phyloP scores from a whole-genome alignment of 306 rosid genomes.

The Casuarina equisetifolia region DNA sequence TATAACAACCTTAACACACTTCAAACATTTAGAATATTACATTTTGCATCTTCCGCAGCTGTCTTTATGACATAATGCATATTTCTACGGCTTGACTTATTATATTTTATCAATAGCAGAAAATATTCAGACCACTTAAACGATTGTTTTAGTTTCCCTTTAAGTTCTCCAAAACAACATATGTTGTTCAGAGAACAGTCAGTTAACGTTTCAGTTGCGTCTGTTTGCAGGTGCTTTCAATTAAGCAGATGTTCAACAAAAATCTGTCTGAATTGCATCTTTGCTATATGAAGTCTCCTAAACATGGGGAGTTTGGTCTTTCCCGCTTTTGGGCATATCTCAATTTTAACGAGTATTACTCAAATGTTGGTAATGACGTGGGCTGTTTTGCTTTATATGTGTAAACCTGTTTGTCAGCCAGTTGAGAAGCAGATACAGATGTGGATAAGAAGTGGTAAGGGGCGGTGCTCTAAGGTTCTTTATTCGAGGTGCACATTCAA shows the following conservation, averaged over 20 bases:
- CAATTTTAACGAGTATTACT: conserved; percentile 67
- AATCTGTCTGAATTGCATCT: conserved; percentile 67
- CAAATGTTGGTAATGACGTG: conserved; percentile 43
- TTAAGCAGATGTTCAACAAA: conserved; percentile 68
- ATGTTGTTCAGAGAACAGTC: background rate
- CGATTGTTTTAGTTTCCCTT: background rate
- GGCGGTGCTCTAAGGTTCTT: background rate
- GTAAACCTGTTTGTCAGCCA: background rate
- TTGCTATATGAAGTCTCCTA: conserved; percentile 66
- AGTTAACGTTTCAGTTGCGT: conserved; percentile 21
- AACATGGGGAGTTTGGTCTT: conserved; percentile 58
- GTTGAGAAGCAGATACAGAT: conserved; percentile 4
- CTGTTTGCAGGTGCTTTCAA: conserved; percentile 64
- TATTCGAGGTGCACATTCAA: background rate
- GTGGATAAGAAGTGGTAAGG: background rate
- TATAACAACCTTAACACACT: background rate
- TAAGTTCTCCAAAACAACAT: conserved; percentile 3
- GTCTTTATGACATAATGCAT: background rate
- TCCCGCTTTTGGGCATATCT: conserved; percentile 85
- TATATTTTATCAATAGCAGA: background rate
- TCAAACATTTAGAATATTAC: background rate
- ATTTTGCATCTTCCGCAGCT: background rate
- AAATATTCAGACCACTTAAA: conserved; percentile 7
- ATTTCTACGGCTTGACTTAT: background rate
- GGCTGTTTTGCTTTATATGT: conserved; percentile 34